Conservation (phyloP, 306 rosid genomes). For the Casuarina glauca region DNA sequence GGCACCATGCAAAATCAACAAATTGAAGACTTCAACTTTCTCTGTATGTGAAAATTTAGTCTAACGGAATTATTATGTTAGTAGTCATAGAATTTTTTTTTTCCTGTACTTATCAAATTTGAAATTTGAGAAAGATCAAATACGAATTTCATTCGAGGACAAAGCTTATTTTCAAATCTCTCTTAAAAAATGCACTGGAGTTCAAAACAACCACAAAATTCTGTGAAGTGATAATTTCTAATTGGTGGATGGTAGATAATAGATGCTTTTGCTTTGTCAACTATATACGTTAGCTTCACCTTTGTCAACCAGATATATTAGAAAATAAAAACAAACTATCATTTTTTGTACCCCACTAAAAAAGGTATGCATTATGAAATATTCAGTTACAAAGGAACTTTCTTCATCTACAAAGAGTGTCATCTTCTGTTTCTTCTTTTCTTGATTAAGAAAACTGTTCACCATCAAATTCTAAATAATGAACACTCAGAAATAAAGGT, state of each 20-base stretch:
- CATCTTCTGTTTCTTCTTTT: no score
- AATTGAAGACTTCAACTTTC: neutral
- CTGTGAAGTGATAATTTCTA: neutral
- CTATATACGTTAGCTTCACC: neutral
- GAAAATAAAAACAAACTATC: neutral
- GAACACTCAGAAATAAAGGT: neutral
- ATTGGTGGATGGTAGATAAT: neutral
- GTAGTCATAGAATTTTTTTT: neutral
- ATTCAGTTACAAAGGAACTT: no score
- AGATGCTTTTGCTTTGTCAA: neutral
- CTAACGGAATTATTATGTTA: neutral
- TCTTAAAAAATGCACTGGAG: neutral
- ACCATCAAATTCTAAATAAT: neutral
- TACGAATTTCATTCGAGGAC: neutral
- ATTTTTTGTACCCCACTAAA: neutral
- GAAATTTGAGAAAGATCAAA: neutral
- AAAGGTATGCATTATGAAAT: no score
- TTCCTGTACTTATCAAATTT: neutral
- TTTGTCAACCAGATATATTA: neutral
- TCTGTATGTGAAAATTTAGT: neutral
- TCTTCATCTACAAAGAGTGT: no score
- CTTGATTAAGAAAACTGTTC: no score
- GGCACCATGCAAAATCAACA: neutral
- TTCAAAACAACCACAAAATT: neutral
- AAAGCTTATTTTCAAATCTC: neutral